Conservation (phyloP, 306 rosid species). For the Cajanus cajan region DNA sequence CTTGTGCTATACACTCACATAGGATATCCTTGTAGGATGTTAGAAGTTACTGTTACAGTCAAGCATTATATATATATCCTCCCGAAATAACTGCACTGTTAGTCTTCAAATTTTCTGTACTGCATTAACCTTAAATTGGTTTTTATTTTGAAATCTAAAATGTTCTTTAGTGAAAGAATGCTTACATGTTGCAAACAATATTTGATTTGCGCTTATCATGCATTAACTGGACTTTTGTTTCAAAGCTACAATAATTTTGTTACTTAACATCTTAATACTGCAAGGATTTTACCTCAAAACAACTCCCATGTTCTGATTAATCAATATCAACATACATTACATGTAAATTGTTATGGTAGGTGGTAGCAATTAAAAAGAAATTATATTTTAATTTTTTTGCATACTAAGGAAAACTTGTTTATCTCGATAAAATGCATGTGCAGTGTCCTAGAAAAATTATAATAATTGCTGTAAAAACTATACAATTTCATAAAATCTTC, state of each 20-base stretch:
- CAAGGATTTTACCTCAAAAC: conserved; percentile 3
- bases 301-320: background rate
- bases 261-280: background rate
- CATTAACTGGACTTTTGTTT: conserved; percentile 1
- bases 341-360: background rate
- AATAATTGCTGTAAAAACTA: background rate
- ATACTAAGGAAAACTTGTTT: background rate
- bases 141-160: conserved; percentile 13
- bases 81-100: background rate
- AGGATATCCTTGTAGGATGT: conserved; percentile 10
- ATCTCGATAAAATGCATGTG: background rate
- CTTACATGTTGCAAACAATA: conserved; percentile 10
- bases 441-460: background rate
- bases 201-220: conserved; percentile 12
- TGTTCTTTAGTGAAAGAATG: conserved; percentile 1
- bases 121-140: background rate
- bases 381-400: background rate
- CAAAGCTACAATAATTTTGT: background rate
- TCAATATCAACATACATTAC: background rate
- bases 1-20: background rate
- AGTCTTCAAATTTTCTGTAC: conserved; percentile 12
- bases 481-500: background rate
- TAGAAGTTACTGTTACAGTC: background rate
- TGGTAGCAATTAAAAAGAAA: background rate
- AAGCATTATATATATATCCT: background rate